phyloP scores from a whole-genome alignment of 2,329 filamentous ascomycete species.

The Diaporthe nobilis region DNA sequence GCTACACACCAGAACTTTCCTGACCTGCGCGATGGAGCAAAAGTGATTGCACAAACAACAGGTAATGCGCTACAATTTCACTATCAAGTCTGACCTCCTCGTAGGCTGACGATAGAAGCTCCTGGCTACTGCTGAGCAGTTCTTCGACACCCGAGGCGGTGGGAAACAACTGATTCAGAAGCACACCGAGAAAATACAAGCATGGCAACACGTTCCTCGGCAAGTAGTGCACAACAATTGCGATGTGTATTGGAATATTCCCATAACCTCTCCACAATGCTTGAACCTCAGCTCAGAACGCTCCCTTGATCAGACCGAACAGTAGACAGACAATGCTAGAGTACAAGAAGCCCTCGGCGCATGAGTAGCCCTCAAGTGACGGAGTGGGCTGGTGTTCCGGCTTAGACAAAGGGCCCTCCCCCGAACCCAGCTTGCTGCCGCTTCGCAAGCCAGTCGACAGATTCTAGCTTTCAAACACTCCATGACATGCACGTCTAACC shows the following conservation, averaged over 20 bases:
- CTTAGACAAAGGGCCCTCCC: background rate
- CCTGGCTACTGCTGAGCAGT: background rate
- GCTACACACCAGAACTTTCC: too few species aligned
- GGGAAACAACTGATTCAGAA: background rate
- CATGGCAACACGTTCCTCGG: background rate
- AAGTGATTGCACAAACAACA: background rate
- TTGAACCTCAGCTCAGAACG: background rate
- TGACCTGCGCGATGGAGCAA: background rate
- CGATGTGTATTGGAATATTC: background rate
- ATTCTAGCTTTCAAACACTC: background rate
- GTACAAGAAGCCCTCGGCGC: background rate
- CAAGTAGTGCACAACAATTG: background rate
- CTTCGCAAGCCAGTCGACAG: background rate
- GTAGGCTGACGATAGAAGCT: background rate
- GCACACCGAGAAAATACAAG: background rate
- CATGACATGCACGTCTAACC: conserved; percentile 65
- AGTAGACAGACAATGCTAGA: background rate
- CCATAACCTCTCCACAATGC: background rate
- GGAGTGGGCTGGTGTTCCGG: background rate
- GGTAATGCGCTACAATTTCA: background rate
- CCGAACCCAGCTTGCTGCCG: background rate
- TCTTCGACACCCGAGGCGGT: background rate
- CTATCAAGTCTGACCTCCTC: background rate
- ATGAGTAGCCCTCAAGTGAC: too few species aligned
- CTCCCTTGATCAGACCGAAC: background rate